phyloP scores from a whole-genome alignment of 805 yeast genomes.

The Monosporozyma aquatica region DNA sequence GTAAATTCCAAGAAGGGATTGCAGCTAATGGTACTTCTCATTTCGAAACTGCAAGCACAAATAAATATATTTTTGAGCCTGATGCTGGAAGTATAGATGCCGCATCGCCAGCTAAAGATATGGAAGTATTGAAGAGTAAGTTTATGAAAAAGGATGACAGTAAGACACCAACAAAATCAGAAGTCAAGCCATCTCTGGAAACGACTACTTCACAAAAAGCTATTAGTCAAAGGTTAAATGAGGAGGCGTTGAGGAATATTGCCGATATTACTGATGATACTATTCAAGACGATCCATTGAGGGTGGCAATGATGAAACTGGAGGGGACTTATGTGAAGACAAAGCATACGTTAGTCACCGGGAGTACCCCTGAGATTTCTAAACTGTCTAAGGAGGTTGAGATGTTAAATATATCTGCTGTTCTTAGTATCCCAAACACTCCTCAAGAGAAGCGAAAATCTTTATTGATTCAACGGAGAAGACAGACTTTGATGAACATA shows the following conservation, averaged over 20 bases:
- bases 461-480: slow-evolving; percentile 31
- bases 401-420: slow-evolving; percentile 11
- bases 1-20: slow-evolving; percentile 7
- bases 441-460: slow-evolving; percentile 24
- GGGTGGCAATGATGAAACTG: slow-evolving; percentile 63
- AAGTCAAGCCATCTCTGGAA: neutral
- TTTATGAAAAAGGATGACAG: slow-evolving; percentile 14
- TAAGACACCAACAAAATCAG: neutral
- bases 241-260: slow-evolving; percentile 35
- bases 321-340: slow-evolving; percentile 49
- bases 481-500: slow-evolving; percentile 31
- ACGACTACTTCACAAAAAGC: neutral
- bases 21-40: neutral
- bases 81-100: slow-evolving; percentile 21
- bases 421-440: slow-evolving; percentile 9
- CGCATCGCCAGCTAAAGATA: slow-evolving; percentile 28
- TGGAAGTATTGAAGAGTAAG: slow-evolving; percentile 25
- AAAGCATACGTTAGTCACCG: slow-evolving; percentile 1
- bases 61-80: slow-evolving; percentile 25
- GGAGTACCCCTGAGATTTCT: slow-evolving; percentile 13
- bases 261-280: slow-evolving; percentile 82
- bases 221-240: slow-evolving; percentile 2
- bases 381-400: slow-evolving; percentile 15
- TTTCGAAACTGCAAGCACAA: slow-evolving; percentile 6
- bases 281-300: slow-evolving; percentile 57